Conservation (phyloP, 495 filamentous ascomycete species). For the Pseudoneurospora amorphoporcata region DNA sequence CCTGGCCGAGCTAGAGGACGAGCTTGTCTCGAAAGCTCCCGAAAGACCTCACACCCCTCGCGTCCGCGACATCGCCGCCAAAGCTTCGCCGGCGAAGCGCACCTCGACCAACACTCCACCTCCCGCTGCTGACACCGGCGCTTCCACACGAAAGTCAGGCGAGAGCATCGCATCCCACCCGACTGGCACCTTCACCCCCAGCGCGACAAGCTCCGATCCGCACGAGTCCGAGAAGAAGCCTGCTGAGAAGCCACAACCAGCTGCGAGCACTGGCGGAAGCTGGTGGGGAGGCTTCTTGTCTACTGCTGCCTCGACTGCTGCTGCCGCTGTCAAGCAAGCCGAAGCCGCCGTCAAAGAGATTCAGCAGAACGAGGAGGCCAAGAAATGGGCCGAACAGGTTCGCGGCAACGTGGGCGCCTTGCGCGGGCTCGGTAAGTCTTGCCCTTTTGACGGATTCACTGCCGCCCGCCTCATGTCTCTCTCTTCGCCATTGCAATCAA, state of each 20-base stretch:
- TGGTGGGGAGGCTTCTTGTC: constrained; percentile 89
- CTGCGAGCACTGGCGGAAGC: constrained; percentile 29
- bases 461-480: background rate
- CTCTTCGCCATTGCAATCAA: background rate
- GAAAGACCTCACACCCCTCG: constrained; percentile 77
- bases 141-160: constrained; percentile 52
- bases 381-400: constrained; percentile 91
- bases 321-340: constrained; percentile 85
- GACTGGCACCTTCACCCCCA: constrained; percentile 45
- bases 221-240: constrained; percentile 43
- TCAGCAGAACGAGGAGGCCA: constrained; percentile 90
- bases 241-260: constrained; percentile 26
- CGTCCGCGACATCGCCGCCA: constrained; percentile 47
- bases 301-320: constrained; percentile 34
- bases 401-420: constrained; percentile 82
- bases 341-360: constrained; percentile 91
- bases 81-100: constrained; percentile 46
- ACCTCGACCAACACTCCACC: constrained; percentile 45
- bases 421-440: constrained; percentile 60
- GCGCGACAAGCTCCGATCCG: constrained; percentile 39
- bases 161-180: constrained; percentile 59
- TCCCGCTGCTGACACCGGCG: constrained; percentile 33
- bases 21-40: constrained; percentile 55
- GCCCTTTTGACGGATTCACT: background rate
- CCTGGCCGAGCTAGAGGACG: constrained; percentile 74